phyloP scores from a whole-genome alignment of 768 basidiomycete genomes.

The Mycena vulgaris region DNA sequence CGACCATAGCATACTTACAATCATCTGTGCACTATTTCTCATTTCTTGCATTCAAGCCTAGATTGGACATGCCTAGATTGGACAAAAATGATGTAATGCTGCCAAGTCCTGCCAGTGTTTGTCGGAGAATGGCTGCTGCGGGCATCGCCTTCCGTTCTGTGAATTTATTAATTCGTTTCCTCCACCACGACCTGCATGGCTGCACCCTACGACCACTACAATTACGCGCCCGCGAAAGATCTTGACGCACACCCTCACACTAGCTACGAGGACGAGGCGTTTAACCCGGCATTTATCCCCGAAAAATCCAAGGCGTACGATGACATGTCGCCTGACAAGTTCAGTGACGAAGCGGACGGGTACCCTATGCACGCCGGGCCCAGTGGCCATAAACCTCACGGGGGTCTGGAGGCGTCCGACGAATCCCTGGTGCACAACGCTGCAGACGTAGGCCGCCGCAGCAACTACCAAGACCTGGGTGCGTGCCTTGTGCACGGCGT shows the following conservation, averaged over 20 bases:
- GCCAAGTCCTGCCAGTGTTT: not conserved
- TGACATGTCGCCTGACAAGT: constrained; percentile 23
- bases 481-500: constrained; percentile 20
- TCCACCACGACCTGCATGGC: constrained; percentile 24
- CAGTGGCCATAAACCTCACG: constrained; percentile 43
- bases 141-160: not conserved
- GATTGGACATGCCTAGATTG: not conserved
- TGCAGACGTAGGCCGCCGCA: constrained; percentile 55
- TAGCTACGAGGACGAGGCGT: constrained; percentile 38
- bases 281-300: constrained; percentile 38
- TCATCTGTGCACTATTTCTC: constrained; percentile 31
- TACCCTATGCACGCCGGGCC: constrained; percentile 39
- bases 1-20: constrained; percentile 22
- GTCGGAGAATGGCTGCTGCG: not conserved
- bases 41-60: constrained; percentile 26
- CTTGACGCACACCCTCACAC: constrained; percentile 7
- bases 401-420: constrained; percentile 49
- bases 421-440: constrained; percentile 65
- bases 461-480: constrained; percentile 72
- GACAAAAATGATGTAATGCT: not conserved
- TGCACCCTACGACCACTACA: constrained; percentile 19
- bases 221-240: constrained; percentile 19
- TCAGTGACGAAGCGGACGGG: constrained; percentile 17
- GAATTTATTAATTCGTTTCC: not conserved
- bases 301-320: constrained; percentile 32